phyloP scores from a whole-genome alignment of 225 moss, liverwort and hornwort genomes.

The Thuidium tamariscinum region DNA sequence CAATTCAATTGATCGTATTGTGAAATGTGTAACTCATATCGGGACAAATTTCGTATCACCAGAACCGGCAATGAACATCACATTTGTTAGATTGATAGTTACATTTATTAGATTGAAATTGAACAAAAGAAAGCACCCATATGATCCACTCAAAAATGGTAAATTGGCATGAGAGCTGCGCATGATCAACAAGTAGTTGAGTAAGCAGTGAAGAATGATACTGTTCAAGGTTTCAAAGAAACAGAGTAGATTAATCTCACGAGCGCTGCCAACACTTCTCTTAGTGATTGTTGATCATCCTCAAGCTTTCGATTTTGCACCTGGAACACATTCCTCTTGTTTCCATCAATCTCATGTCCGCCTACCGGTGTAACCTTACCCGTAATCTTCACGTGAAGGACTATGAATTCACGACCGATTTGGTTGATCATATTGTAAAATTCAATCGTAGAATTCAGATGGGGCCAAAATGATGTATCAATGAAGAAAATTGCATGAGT shows the following conservation, averaged over 20 bases:
- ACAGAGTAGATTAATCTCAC: not conserved
- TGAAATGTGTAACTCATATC: not conserved
- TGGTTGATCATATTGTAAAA: not conserved
- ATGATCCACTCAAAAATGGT: not conserved
- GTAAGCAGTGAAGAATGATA: not conserved
- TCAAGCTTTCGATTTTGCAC: not conserved
- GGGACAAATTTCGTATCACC: not conserved
- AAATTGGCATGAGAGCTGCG: not conserved
- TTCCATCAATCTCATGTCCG: not conserved
- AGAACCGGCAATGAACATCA: not conserved
- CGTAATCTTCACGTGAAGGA: no score
- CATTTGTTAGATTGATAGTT: rapidly evolving
- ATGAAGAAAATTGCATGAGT: no score
- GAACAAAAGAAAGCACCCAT: not conserved
- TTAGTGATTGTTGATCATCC: not conserved
- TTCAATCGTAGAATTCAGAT: not conserved
- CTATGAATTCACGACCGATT: not conserved
- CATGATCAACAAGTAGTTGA: not conserved
- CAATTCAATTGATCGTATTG: not conserved
- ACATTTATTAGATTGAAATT: not conserved
- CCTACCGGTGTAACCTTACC: not conserved
- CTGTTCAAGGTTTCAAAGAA: not conserved
- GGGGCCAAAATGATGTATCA: not conserved
- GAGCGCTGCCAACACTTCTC: not conserved
- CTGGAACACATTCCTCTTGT: no score